Evolutionary conservation across 129 eudicot genomes (phyloP).

Genomic region (Lactuca saligna): DNA sequence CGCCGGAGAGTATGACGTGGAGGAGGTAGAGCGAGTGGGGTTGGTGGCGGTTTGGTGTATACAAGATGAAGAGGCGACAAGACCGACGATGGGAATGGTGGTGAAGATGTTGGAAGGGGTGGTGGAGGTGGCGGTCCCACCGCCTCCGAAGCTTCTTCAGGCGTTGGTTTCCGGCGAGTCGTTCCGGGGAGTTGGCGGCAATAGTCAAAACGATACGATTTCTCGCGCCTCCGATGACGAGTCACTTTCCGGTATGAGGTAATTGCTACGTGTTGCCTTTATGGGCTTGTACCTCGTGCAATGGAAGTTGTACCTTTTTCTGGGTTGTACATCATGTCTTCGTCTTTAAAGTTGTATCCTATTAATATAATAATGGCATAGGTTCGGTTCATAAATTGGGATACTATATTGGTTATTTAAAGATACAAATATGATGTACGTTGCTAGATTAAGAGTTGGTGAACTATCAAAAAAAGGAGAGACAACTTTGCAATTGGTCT

Average conservation of each 20-base stretch:
- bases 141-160: conserved; percentile 90
- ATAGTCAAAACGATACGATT: conserved; percentile 28
- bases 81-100: conserved; percentile 97
- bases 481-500: too few species aligned
- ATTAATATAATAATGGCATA: not conserved
- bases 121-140: conserved; percentile 72
- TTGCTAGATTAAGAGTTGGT: too few species aligned
- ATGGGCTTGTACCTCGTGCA: not conserved
- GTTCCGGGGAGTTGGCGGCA: conserved; percentile 56
- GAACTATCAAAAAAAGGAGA: too few species aligned
- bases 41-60: conserved; percentile 90
- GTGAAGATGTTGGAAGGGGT: conserved; percentile 95
- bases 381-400: not conserved
- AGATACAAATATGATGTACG: too few species aligned
- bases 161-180: conserved; percentile 96
- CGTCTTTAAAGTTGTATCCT: not conserved
- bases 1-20: conserved; percentile 44
- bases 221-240: conserved; percentile 36
- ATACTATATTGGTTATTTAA: not conserved
- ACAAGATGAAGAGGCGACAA: conserved; percentile 73
- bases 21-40: conserved; percentile 71
- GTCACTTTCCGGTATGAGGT: conserved; percentile 25
- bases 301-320: not conserved
- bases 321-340: not conserved
- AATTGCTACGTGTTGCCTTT: conserved; percentile 10